Percentiles rank a stretch among this genome's conserved stretches.
These are phyloP conservation scores for Solanum chacoense DNA, from an alignment of 305 asterid genomes.

Conservation along the genomic window DNA sequence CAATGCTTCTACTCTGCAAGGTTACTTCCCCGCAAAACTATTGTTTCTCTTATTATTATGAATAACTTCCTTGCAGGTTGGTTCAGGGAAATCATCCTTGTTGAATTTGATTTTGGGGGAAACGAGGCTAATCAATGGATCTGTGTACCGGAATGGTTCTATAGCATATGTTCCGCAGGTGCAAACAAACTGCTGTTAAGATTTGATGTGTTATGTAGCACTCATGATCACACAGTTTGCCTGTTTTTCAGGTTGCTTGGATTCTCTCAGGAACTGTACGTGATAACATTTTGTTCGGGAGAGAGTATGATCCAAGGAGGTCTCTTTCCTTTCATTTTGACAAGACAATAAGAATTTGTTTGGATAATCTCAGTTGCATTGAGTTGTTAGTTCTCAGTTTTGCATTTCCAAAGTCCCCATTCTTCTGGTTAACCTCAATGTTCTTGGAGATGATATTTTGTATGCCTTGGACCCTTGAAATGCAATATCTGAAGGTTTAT, in stretches of 20 bases:
- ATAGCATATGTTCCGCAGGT: slow-evolving; percentile 94
- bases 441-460: neutral
- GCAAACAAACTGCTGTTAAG: slow-evolving; percentile 5
- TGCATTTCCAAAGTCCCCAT: neutral
- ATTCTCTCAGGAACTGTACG: slow-evolving; percentile 91
- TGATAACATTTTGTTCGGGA: slow-evolving; percentile 82
- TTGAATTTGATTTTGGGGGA: slow-evolving; percentile 70
- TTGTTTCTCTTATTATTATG: neutral
- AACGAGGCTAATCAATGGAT: slow-evolving; percentile 61
- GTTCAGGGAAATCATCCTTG: slow-evolving; percentile 94
- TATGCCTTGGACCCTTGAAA: neutral
- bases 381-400: neutral
- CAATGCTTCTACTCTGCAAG: neutral
- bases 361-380: neutral
- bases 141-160: slow-evolving; percentile 39
- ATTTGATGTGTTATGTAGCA: neutral
- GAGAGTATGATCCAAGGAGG: slow-evolving; percentile 60
- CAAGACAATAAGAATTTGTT: neutral
- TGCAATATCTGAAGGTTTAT: neutral
- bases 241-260: slow-evolving; percentile 35
- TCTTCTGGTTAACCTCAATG: neutral
- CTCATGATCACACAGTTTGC: slow-evolving; percentile 6
- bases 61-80: slow-evolving; percentile 45
- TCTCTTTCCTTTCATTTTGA: slow-evolving; percentile 8
- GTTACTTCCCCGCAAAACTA: neutral